Conservation (phyloP, 1,284 basidiomycete genomes). For the Cystobasidium sp. region DNA sequence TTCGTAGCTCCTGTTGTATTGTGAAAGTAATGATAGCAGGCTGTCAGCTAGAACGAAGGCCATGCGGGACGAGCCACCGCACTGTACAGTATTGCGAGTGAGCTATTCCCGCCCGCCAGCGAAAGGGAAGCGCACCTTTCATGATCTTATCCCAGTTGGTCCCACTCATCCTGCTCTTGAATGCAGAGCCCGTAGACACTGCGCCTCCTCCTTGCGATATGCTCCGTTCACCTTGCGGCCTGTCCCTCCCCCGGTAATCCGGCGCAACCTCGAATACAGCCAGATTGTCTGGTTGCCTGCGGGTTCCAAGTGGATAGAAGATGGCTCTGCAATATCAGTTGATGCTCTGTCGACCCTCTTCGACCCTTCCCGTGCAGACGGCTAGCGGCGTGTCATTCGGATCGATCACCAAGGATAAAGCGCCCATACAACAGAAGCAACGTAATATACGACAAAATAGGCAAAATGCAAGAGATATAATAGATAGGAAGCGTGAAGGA, state of each 20-base stretch:
- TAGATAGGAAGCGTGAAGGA: too few species aligned
- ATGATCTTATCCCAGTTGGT: slow-evolving; percentile 31
- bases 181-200: slow-evolving; percentile 7
- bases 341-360: too few species aligned
- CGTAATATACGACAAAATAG: too few species aligned
- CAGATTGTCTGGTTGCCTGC: slow-evolving; percentile 6
- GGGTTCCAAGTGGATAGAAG: neutral
- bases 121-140: slow-evolving; percentile 7
- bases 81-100: neutral
- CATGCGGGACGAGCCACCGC: neutral
- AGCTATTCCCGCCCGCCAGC: neutral
- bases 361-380: too few species aligned
- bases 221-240: neutral
- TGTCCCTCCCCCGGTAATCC: slow-evolving; percentile 10
- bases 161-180: slow-evolving; percentile 32
- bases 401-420: too few species aligned
- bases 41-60: neutral
- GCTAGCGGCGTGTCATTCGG: too few species aligned
- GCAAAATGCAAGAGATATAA: too few species aligned
- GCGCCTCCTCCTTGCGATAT: slow-evolving; percentile 25
- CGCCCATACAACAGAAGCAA: too few species aligned
- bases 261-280: slow-evolving; percentile 22
- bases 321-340: too few species aligned
- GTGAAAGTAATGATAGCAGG: neutral
- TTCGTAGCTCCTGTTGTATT: slow-evolving; percentile 61